Base-by-base conservation (phyloP, 306 rosid genomes). In the Crotalaria pallida region DNA sequence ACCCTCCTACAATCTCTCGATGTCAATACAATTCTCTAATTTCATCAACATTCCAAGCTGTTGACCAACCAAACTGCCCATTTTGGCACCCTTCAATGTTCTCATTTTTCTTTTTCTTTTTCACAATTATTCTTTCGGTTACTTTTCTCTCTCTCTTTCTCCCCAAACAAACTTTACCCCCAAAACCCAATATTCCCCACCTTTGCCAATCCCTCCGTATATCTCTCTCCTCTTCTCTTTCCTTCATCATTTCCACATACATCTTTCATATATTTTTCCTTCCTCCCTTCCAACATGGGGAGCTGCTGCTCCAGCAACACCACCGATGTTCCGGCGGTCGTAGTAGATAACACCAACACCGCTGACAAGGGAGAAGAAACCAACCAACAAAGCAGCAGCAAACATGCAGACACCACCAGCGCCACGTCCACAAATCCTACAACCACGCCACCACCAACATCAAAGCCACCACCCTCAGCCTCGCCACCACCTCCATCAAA, bases 291-390 rank as follows among this genome's bases (percentile, higher is more conserved):
- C 58, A 18, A 80, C 80, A 94, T 94, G 99, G 99, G 99, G 55
- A 94, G 87, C 58, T 94, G 99, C 82, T 94, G 96, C 91, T 91
- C 98, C 16, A 86, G 85, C 65, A 75, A 64, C 69, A 40, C 81
- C 58, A 69, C 64, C 1, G 90, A 79, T 31, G 75, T 67, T 61
- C 84, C 74, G 23, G 33, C 66, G 9, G 38, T 34, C 5, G 65
- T 43, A 24, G 65, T 43, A 24, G 56, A 31, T 31, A 31, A 13
- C 0, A 36, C 16, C 0, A 13, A 73, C 2, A 44, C 34, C 0
- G 58, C 48, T n/a, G 29, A 49, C 3, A 85, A 84, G 81, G 83
- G 78, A 59, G 90, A 78, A 33, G 7, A 58, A 6, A 52, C 43
- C 40, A n/a, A n/a, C n/a, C n/a, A n/a, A n/a, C 33, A 21, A 17